Conservation (phyloP, 495 filamentous ascomycete species). For the Geopyxis carbonaria region DNA sequence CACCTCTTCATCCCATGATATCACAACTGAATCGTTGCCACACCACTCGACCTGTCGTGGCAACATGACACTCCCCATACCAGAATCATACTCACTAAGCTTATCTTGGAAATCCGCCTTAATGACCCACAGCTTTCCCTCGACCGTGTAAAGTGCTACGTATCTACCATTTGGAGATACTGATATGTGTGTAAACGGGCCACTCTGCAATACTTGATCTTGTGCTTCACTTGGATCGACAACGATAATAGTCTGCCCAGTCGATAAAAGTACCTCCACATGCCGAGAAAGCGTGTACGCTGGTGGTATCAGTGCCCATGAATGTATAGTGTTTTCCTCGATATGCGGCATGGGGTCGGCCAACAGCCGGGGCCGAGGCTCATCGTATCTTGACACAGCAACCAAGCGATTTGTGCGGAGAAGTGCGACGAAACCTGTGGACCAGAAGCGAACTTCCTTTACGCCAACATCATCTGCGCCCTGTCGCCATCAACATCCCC, state of each 20-base stretch:
- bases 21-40: constrained; percentile 81
- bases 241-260: constrained; percentile 67
- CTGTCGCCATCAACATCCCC: constrained; percentile 26
- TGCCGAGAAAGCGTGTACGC: constrained; percentile 82
- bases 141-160: constrained; percentile 66
- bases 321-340: constrained; percentile 52
- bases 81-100: constrained; percentile 76
- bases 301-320: constrained; percentile 81
- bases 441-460: constrained; percentile 74
- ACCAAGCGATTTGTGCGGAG: constrained; percentile 77
- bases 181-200: constrained; percentile 76
- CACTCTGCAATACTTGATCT: constrained; percentile 74
- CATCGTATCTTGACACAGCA: constrained; percentile 71
- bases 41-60: constrained; percentile 90
- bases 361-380: constrained; percentile 72
- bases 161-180: constrained; percentile 84
- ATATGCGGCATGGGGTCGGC: constrained; percentile 43
- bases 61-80: constrained; percentile 50
- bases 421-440: constrained; percentile 80
- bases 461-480: constrained; percentile 78
- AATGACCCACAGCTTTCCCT: constrained; percentile 82
- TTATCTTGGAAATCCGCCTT: constrained; percentile 85
- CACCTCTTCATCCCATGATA: constrained; percentile 97
- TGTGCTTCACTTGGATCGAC: constrained; percentile 79
- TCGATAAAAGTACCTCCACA: constrained; percentile 81